Percentiles rank a stretch among this genome's conserved stretches.
Conservation (phyloP, 805 yeast species). For the Starmerella sirachaensis region DNA sequence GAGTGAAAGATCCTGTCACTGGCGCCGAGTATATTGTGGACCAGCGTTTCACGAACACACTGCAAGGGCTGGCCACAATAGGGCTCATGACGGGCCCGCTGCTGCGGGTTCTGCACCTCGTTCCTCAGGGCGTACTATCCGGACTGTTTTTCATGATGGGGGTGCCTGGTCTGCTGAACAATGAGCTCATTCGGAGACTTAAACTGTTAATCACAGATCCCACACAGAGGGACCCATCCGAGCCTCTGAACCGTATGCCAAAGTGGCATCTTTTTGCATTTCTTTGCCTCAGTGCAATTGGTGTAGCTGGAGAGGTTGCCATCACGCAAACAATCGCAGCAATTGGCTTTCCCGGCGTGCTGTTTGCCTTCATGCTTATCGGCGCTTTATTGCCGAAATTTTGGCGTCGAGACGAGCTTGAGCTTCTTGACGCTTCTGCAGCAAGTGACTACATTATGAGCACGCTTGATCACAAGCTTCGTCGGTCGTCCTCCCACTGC, state of each 20-base stretch:
- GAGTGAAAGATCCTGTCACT: constrained; percentile 18
- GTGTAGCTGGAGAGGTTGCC: constrained; percentile 69
- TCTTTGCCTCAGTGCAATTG: constrained; percentile 46
- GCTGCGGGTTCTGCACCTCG: constrained; percentile 60
- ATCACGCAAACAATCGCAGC: constrained; percentile 83
- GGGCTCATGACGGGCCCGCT: constrained; percentile 87
- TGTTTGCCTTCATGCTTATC: constrained; percentile 51
- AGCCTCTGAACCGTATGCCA: constrained; percentile 29
- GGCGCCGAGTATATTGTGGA: constrained; percentile 50
- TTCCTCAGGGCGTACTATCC: constrained; percentile 87
- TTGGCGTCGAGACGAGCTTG: constrained; percentile 51
- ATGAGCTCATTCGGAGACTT: constrained; percentile 51
- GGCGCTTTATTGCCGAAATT: constrained; percentile 51
- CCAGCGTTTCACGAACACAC: constrained; percentile 73
- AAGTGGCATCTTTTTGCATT: constrained; percentile 39
- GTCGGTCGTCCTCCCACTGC: too few relatives aligned
- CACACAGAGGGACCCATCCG: constrained; percentile 28
- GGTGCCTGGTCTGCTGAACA: constrained; percentile 57
- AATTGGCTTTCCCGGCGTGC: constrained; percentile 83
- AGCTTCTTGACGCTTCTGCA: constrained; percentile 48
- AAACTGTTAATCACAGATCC: constrained; percentile 52
- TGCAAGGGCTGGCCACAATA: constrained; percentile 72
- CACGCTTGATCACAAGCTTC: constrained; percentile 27
- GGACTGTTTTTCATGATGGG: constrained; percentile 95
- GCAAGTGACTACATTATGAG: constrained; percentile 32